These are phyloP conservation scores for Lactuca saligna DNA, from an alignment of 129 eudicot species.

Conservation along the genomic window DNA sequence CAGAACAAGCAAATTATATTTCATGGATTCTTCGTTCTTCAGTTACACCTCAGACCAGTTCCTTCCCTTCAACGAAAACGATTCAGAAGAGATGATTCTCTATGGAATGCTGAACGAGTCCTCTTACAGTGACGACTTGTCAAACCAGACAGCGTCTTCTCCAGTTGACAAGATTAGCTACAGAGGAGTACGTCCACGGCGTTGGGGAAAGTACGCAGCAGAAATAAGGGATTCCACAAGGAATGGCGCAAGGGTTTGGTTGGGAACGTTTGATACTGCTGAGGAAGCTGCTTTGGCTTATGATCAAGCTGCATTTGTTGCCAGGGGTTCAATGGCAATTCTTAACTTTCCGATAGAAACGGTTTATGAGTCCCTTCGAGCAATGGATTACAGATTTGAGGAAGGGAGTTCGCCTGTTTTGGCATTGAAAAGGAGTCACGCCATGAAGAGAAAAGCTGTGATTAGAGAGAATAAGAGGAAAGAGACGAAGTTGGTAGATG, in stretches of 20 bases:
- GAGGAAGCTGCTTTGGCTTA: constrained; percentile 59
- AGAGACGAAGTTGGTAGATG: not conserved
- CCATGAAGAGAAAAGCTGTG: constrained; percentile 34
- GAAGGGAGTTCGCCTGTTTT: constrained; percentile 52
- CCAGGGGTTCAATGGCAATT: constrained; percentile 50
- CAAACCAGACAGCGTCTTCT: constrained; percentile 1
- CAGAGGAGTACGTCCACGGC: constrained; percentile 47
- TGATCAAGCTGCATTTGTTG: constrained; percentile 57
- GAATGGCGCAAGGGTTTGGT: constrained; percentile 57
- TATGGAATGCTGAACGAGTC: constrained; percentile 29
- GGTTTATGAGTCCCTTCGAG: constrained; percentile 45
- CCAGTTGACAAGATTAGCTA: constrained; percentile 22
- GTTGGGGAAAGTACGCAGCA: constrained; percentile 57
- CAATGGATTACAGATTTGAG: constrained; percentile 33
- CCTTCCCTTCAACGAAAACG: constrained; percentile 40
- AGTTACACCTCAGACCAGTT: constrained; percentile 24
- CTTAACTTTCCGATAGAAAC: constrained; percentile 46
- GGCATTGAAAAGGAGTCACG: constrained; percentile 48
- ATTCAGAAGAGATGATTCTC: constrained; percentile 30
- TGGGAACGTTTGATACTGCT: constrained; percentile 58
- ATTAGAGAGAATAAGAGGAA: constrained; percentile 27
- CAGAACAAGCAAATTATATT: not conserved
- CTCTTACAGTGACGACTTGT: constrained; percentile 10
- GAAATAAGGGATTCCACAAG: constrained; percentile 58
- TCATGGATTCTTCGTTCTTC: constrained; percentile 35